A percentile compares a stretch with the other conserved stretches of the same genome.
These are phyloP conservation scores for Aureococcus anophagefferens DNA, from an alignment of 108 stramenopile species.

Conservation along the genomic window DNA sequence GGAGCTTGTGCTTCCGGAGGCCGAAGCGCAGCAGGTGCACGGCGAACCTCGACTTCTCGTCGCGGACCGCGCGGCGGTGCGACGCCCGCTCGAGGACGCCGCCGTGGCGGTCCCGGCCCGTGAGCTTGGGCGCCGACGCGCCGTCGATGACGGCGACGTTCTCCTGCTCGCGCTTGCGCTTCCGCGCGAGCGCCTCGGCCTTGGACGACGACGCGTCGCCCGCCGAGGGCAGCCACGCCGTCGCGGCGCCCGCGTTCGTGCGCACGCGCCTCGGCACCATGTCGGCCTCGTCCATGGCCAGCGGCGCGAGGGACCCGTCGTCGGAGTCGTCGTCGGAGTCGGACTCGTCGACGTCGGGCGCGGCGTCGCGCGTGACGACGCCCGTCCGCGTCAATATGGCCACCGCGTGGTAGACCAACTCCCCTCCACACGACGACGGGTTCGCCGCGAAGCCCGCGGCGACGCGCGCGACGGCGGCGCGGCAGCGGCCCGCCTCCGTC, in stretches of 20 bases:
- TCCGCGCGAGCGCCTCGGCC: constrained; percentile 43
- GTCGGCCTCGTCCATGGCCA: no score
- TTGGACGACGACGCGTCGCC: constrained; percentile 34
- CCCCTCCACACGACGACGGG: neutral
- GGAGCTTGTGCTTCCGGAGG: neutral
- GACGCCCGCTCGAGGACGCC: neutral
- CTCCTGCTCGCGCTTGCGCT: constrained; percentile 34
- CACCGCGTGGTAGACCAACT: neutral
- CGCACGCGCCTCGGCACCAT: constrained; percentile 3
- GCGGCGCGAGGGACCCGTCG: no score
- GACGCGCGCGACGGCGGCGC: neutral
- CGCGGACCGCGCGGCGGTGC: neutral
- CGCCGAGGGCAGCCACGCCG: constrained; percentile 61
- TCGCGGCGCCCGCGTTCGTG: constrained; percentile 26
- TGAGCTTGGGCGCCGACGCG: constrained; percentile 67
- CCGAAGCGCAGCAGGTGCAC: neutral
- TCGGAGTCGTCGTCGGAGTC: neutral
- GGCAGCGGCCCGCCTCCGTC: neutral
- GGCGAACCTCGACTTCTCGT: neutral
- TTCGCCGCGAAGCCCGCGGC: neutral
- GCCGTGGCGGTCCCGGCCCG: constrained; percentile 56
- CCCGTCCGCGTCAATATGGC: neutral
- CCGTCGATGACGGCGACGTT: constrained; percentile 60
- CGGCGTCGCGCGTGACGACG: no score
- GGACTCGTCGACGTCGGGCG: neutral